Conservation (phyloP, 805 yeast species). For the Candida schatavii region DNA sequence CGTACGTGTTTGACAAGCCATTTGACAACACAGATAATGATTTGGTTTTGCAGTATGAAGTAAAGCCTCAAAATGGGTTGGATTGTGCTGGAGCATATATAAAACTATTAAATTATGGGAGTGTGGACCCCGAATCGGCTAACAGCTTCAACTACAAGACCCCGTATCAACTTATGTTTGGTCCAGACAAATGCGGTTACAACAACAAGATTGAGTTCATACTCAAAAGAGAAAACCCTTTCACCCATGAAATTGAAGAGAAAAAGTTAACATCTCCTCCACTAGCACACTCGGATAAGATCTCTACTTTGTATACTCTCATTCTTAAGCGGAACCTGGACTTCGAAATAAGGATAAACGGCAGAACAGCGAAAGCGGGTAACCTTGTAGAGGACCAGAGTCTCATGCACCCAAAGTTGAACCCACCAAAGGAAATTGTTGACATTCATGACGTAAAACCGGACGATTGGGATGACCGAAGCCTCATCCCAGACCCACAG, state of each 20-base stretch:
- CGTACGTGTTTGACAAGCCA: conserved; percentile 54
- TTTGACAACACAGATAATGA: conserved; percentile 61
- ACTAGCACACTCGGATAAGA: conserved; percentile 53
- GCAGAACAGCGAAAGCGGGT: conserved; percentile 70
- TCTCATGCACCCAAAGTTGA: conserved; percentile 61
- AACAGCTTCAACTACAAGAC: conserved; percentile 59
- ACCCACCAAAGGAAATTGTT: conserved; percentile 59
- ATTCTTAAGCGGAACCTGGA: conserved; percentile 62
- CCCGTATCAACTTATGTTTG: conserved; percentile 86
- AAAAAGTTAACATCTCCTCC: conserved; percentile 70
- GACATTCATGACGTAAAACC: conserved; percentile 62
- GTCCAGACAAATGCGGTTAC: conserved; percentile 88
- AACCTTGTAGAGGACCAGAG: conserved; percentile 51
- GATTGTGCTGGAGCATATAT: conserved; percentile 89
- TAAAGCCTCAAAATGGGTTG: conserved; percentile 75
- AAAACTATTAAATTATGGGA: conserved; percentile 57
- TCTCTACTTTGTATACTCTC: conserved; percentile 73
- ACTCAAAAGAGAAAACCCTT: conserved; percentile 54
- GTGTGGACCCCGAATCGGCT: conserved; percentile 24
- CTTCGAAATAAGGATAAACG: conserved; percentile 81
- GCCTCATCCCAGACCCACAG: conserved; percentile 64
- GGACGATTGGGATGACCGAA: conserved; percentile 75
- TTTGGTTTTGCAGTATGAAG: conserved; percentile 85
- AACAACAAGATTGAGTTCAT: conserved; percentile 80
- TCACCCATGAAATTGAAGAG: conserved; percentile 58